These are phyloP conservation scores for Linum tenue DNA, from an alignment of 345 rosid genomes.

Conservation along the genomic window DNA sequence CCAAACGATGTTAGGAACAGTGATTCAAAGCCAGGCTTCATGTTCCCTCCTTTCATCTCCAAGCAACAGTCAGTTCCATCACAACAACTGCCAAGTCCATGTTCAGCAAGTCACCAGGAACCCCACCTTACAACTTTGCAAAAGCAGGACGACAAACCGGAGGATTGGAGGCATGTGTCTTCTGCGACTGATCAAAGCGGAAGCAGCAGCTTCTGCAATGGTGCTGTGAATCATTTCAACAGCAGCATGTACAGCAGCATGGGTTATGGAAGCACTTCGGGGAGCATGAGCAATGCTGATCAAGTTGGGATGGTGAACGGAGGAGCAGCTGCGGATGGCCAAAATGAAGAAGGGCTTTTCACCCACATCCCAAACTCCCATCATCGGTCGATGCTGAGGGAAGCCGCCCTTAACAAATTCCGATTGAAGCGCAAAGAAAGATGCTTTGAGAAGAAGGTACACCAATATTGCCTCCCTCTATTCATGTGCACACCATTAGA, in stretches of 20 bases:
- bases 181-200: not conserved
- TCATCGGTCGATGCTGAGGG: constrained; percentile 19
- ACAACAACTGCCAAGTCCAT: constrained; percentile 36
- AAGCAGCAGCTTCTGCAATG: not conserved
- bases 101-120: constrained; percentile 50
- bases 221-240: not conserved
- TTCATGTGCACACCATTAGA: not conserved
- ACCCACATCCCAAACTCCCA: not conserved
- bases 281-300: not conserved
- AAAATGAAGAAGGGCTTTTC: not conserved
- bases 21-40: constrained; percentile 29
- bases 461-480: not conserved
- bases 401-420: constrained; percentile 60
- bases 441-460: constrained; percentile 72
- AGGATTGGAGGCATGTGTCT: not conserved
- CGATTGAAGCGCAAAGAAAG: constrained; percentile 72
- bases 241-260: not conserved
- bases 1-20: constrained; percentile 31
- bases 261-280: not conserved
- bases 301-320: not conserved
- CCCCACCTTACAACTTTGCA: constrained; percentile 14
- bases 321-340: not conserved
- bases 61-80: constrained; percentile 31
- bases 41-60: constrained; percentile 24
- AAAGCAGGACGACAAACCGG: not conserved